phyloP scores from a whole-genome alignment of 2,329 filamentous ascomycete species.

The Dothideomycetes sp. region DNA sequence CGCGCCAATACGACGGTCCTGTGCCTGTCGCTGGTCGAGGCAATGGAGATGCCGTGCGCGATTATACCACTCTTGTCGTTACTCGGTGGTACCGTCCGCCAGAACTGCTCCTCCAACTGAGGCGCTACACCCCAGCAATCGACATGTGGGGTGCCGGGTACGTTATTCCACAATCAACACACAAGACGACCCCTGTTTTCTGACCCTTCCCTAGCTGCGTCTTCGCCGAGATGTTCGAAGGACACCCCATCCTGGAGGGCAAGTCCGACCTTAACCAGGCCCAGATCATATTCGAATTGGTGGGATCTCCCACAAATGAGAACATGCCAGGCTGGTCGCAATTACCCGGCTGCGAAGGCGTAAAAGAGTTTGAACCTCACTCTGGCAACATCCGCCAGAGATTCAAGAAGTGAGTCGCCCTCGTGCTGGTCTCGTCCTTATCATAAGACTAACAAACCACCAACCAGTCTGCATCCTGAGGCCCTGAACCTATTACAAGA shows the following conservation, averaged over 20 bases:
- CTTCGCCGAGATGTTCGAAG: conserved; percentile 93
- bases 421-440: neutral
- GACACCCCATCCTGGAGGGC: conserved; percentile 84
- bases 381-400: conserved; percentile 59
- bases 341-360: conserved; percentile 70
- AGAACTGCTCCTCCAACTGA: conserved; percentile 78
- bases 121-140: conserved; percentile 92
- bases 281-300: conserved; percentile 85
- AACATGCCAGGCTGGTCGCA: conserved; percentile 86
- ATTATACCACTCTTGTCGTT: conserved; percentile 95
- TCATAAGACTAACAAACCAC: conserved; percentile 35
- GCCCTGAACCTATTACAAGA: conserved; percentile 75
- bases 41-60: conserved; percentile 73
- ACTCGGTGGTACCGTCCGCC: conserved; percentile 96
- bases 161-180: conserved; percentile 25
- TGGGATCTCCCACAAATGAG: conserved; percentile 80
- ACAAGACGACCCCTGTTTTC: conserved; percentile 13
- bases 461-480: conserved; percentile 40
- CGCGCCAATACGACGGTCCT: conserved; percentile 81
- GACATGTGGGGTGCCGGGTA: conserved; percentile 98
- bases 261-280: conserved; percentile 84
- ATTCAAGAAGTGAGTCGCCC: conserved; percentile 58
- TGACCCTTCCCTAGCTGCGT: conserved; percentile 59
- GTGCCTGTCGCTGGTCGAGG: conserved; percentile 67
- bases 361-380: conserved; percentile 53